Evolutionary conservation across 352 stramenopile genomes (phyloP).

Genomic region (Globisporangium cylindrosporum): DNA sequence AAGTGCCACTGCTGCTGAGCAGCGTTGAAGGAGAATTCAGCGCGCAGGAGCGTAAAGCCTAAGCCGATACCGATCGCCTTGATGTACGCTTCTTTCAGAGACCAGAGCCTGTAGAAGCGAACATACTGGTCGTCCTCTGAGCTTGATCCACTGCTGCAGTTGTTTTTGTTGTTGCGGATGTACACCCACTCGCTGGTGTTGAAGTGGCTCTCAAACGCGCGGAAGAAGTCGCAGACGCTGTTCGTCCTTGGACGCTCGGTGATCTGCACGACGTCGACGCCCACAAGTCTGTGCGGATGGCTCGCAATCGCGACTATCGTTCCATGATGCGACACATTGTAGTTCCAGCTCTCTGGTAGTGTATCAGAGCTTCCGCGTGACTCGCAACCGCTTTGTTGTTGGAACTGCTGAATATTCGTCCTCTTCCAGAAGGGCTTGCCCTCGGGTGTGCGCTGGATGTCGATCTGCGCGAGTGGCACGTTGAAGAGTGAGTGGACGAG

Average conservation of each 20-base stretch:
- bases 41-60: conserved; percentile 53
- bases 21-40: conserved; percentile 35
- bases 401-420: background rate
- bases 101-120: conserved; percentile 70
- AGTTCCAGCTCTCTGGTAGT: conserved; percentile 54
- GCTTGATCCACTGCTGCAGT: background rate
- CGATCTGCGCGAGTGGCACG: conserved; percentile 31
- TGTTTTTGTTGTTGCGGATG: conserved; percentile 26
- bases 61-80: conserved; percentile 72
- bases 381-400: background rate
- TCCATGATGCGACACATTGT: conserved; percentile 80
- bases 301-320: conserved; percentile 63
- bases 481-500: conserved; percentile 41
- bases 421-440: conserved; percentile 63
- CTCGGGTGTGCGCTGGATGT: conserved; percentile 57
- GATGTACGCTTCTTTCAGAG: conserved; percentile 75
- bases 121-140: conserved; percentile 6
- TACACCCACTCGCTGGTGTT: conserved; percentile 55
- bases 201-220: conserved; percentile 58
- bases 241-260: conserved; percentile 41
- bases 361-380: background rate
- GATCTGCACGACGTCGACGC: conserved; percentile 68
- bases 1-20: conserved; percentile 31
- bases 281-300: conserved; percentile 37
- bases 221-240: conserved; percentile 44